Conservation (phyloP, 2,329 filamentous ascomycete genomes). For the Pseudogymnoascus sp. region DNA sequence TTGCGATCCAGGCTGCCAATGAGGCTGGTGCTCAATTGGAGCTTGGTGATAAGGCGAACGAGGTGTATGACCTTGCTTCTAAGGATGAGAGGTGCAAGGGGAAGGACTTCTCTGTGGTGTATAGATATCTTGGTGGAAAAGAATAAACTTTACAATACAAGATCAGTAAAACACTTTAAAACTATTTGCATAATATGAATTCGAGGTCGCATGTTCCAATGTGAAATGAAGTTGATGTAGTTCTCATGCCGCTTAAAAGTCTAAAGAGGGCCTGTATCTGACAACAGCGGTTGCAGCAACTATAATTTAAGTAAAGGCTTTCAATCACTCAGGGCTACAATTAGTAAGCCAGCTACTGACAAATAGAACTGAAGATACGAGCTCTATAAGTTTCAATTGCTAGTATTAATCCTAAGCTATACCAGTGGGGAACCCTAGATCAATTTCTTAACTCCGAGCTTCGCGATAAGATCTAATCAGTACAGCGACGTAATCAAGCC, state of each 20-base stretch:
- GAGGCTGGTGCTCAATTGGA: slow-evolving; percentile 60
- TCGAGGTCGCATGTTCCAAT: background rate
- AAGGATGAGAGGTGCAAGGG: slow-evolving; percentile 54
- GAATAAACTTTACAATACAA: slow-evolving; percentile 27
- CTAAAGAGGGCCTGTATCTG: background rate
- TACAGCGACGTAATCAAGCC: background rate
- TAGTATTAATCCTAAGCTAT: background rate
- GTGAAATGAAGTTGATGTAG: background rate
- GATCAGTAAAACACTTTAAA: background rate
- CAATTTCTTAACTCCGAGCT: background rate
- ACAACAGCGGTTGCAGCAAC: background rate
- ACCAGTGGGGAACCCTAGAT: background rate
- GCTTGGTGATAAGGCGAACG: slow-evolving; percentile 54
- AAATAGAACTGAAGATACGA: background rate
- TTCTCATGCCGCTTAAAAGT: background rate
- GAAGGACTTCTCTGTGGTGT: slow-evolving; percentile 76
- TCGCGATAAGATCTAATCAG: slow-evolving; percentile 3
- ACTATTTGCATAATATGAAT: background rate
- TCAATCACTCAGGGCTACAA: background rate
- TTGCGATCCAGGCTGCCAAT: slow-evolving; percentile 65
- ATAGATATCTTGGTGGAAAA: slow-evolving; percentile 58
- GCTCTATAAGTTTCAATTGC: background rate
- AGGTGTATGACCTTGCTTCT: slow-evolving; percentile 63
- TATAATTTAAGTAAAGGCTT: background rate
- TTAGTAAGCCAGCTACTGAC: background rate